Base-by-base conservation (phyloP, 2,329 filamentous ascomycete genomes). In the Colletotrichum sp. region DNA sequence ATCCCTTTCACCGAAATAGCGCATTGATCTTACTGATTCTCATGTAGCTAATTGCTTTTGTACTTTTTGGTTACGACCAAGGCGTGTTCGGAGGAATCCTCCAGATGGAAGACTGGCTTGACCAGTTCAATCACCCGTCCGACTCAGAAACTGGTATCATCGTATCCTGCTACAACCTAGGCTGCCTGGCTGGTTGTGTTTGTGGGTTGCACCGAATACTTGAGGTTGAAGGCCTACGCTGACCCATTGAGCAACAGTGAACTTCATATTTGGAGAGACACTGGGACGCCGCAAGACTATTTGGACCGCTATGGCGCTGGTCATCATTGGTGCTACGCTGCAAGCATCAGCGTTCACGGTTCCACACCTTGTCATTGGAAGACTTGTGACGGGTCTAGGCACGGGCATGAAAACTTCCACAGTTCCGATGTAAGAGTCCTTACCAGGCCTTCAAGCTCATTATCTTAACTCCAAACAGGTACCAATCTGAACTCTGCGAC, bases 41-140 rank as follows among this genome's bases (percentile, higher is more conserved):
- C 1, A 3, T 5, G 4, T 13, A 52, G 44, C 15, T 74, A 0
- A 72, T 73, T 2, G 79, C 80, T 3, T 83, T 84, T 64, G 79
- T 83, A 5, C 79, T 84, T 3, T 84, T 84, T 74, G 87, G 87
- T 4, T 89, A 89, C 60, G 88, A 89, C 34, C 87, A 89, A 77
- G 87, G 87, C 28, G 86, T 88, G 0, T 88, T 89, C 76, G 84
- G 86, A 4, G 87, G 87, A 13, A 87, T 90, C 19, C 82, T 89
- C 12, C 84, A 86, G 12, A 88, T 86, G 44, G 78, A 85, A 16
- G 83, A 89, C 66, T 89, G 86, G 77, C 75, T 82, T 8, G 55
- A 79, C 2, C 80, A 81, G 12, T 81, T 82, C 7, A n/a, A 77
- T 3, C 74, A 79, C 7, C 81, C 81, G 1, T 79, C 78, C 0